phyloP scores from a whole-genome alignment of 805 yeast species.

The Candida ipomoeae region DNA sequence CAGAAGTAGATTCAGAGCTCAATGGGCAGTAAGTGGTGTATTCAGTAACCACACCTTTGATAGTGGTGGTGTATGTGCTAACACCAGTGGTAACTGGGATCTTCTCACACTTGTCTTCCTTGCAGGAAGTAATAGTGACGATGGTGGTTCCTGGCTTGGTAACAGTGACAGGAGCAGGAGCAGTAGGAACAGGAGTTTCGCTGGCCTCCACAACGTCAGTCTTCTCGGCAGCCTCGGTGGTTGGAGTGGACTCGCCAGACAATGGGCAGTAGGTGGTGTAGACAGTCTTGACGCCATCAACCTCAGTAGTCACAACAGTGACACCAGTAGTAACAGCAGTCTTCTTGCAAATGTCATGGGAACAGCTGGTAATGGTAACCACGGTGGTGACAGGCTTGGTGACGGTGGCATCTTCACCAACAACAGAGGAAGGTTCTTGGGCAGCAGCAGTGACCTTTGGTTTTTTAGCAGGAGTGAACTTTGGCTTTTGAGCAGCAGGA shows the following conservation, averaged over 20 bases:
- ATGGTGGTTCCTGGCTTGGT: slow-evolving; percentile 12
- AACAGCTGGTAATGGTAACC: slow-evolving; percentile 28
- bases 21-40: slow-evolving; percentile 16
- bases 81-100: slow-evolving; percentile 19
- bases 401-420: slow-evolving; percentile 7
- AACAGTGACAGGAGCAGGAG: background rate
- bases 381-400: slow-evolving; percentile 12
- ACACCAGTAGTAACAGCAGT: slow-evolving; percentile 24
- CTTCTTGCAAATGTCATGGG: slow-evolving; percentile 22
- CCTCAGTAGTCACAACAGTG: slow-evolving; percentile 28
- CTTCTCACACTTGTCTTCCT: slow-evolving; percentile 26
- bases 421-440: too few species aligned
- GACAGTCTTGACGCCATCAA: slow-evolving; percentile 31
- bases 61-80: slow-evolving; percentile 10
- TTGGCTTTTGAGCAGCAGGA: background rate
- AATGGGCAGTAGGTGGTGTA: slow-evolving; percentile 27
- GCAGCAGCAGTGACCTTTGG: slow-evolving; percentile 5
- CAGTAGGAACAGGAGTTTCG: background rate
- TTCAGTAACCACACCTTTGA: slow-evolving; percentile 11
- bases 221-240: slow-evolving; percentile 14
- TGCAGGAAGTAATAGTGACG: slow-evolving; percentile 39
- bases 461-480: background rate
- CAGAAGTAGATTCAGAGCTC: slow-evolving; percentile 6
- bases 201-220: slow-evolving; percentile 3
- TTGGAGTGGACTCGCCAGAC: slow-evolving; percentile 10